phyloP scores from a whole-genome alignment of 1,139 yeast genomes.

The Nadsonia starkeyi-henricii region DNA sequence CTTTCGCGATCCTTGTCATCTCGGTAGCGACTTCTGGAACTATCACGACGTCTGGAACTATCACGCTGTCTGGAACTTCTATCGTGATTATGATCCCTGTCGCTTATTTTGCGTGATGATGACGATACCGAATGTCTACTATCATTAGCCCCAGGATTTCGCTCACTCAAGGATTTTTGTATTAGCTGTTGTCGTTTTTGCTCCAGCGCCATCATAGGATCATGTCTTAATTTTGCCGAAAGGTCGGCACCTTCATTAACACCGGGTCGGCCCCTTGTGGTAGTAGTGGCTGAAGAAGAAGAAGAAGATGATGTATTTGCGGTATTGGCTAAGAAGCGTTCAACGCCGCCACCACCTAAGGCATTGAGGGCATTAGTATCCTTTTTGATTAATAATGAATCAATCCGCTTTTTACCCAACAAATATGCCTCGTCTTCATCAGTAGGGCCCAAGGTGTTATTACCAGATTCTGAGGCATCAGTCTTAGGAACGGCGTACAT shows the following conservation, averaged over 20 bases:
- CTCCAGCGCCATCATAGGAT: constrained; percentile 4
- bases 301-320: background rate
- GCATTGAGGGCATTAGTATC: constrained; percentile 9
- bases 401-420: constrained; percentile 37
- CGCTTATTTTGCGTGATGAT: too few species aligned
- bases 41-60: too few species aligned
- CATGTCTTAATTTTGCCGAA: constrained; percentile 2
- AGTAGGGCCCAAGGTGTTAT: constrained; percentile 12
- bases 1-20: background rate
- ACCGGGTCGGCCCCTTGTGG: background rate
- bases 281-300: background rate
- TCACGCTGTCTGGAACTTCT: too few species aligned
- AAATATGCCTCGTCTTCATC: constrained; percentile 33
- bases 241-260: background rate
- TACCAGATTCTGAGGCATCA: constrained; percentile 9
- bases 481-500: constrained; percentile 51
- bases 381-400: constrained; percentile 16
- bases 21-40: too few species aligned
- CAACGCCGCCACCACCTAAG: constrained; percentile 4
- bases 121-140: background rate
- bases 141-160: background rate
- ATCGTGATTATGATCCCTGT: background rate
- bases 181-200: background rate
- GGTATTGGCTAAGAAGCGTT: constrained; percentile 4
- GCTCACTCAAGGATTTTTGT: background rate